Evolutionary conservation across 176 grass and related monocot genomes (phyloP), one percentile per base, ranked within the genome.

Genomic region (Oryza nivara): DNA sequence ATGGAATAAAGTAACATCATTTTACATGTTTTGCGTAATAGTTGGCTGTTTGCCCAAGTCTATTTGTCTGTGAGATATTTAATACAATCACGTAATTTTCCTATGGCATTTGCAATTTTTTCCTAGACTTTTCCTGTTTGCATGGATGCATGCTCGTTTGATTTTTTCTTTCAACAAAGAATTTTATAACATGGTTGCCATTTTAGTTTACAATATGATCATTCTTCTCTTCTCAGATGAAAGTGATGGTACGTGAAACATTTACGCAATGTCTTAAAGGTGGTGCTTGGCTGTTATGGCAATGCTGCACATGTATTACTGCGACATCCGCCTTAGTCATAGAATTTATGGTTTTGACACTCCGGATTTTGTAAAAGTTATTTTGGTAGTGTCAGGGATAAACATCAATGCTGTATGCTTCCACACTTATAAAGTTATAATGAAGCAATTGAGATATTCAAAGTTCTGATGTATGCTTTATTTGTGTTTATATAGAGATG

Each of bases 191-290:
- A 61, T 82, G 76, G 41, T 11, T 73, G 56, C 23, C 49, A 49
- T 82, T 67, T 47, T 88, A 76, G 86, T 92, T 92, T 86, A 92
- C 84, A 71, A 68, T 67, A 88, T 89, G 65, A 89, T 80, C 46
- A 82, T 91, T 92, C 71, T 91, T 92, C 89, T 94, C 92, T 90
- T 93, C 66, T 81, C 89, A 94, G 94, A 94, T 97, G 90, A 97
- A 90, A 92, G 86, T 94, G 94, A 94, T 93, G 94, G 88, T 89
- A 97, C 89, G 94, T 97, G 91, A 94, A 86, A 90, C 85, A 78
- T 92, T 87, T 92, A 83, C 80, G 13, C 89, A 79, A 52, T 90
- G 70, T 80, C 75, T 92, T 88, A 79, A 79, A 95, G 87, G 88
- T 89, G 73, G 88, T 83, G 75, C 81, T 75, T 84, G 84, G 82